These are phyloP conservation scores for Sclerotinia minor DNA, from an alignment of 2,329 filamentous ascomycete genomes.

Conservation along the genomic window DNA sequence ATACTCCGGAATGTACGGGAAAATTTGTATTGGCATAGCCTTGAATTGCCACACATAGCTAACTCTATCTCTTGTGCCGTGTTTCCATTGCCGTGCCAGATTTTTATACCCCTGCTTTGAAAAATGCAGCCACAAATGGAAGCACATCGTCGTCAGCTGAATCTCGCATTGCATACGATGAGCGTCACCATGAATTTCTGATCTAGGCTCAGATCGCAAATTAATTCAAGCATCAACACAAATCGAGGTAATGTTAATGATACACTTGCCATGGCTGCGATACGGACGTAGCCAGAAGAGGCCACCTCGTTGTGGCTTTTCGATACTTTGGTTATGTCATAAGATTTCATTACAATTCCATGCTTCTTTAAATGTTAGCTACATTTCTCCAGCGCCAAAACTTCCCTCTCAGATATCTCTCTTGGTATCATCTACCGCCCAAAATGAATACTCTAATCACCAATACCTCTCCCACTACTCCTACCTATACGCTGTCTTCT, in stretches of 20 bases:
- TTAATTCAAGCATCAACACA: not conserved
- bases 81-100: not conserved
- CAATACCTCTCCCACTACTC: not conserved
- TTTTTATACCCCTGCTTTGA: not conserved
- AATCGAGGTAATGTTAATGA: not conserved
- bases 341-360: not conserved
- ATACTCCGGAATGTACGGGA: not conserved
- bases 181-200: not conserved
- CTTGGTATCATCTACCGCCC: not conserved
- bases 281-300: not conserved
- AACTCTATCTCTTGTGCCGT: not conserved
- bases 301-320: not conserved
- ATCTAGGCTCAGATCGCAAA: not conserved
- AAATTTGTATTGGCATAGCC: not conserved
- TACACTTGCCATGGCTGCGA: not conserved
- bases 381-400: not conserved
- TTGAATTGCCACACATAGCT: not conserved
- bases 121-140: not conserved
- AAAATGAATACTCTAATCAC: slow-evolving; percentile 10
- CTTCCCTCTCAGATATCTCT: not conserved
- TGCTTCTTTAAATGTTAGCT: not conserved
- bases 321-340: not conserved
- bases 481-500: slow-evolving; percentile 58
- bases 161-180: not conserved
- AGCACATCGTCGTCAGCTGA: not conserved